Base-by-base conservation (phyloP, 2,329 filamentous ascomycete species). In the Exophiala mesophila region DNA sequence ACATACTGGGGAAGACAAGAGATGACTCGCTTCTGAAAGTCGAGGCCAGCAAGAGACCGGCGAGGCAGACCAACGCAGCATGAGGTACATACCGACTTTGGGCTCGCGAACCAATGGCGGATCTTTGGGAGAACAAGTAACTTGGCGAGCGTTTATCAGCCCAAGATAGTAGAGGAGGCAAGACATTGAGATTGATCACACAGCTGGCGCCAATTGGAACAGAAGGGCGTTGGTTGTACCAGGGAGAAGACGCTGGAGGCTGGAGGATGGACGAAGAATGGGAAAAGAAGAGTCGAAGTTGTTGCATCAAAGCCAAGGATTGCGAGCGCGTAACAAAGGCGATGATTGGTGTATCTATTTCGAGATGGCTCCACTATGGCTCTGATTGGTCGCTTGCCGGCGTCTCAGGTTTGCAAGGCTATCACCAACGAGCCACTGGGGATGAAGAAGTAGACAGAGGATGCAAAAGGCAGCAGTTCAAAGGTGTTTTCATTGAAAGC, bases 131-230 rank as follows among this genome's bases (percentile, higher is more conserved):
- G 41, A 39, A 40, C 13, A 39, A 29, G n/a, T 41, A 12, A 19
- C 44, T 41, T 44, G 48, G 41, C 36, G 23, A 45, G 48, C 45
- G 48, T 51, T 38, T 51, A 51, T 15, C 38, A 29, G 36, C 48
- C 45, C 38, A 48, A 45, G 45, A 51, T 51, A 51, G 48, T 21
- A 48, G 31, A 23, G 34, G 13, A 43, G 43, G 48, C 28, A 36
- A 36, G 45, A 48, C 32, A 36, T 38, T 23, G 24, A 48, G 39
- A 46, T 48, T 41, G 39, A 50, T 55, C 52, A 55, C 52, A 53
- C 40, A 40, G 45, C 40, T 34, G 39, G 36, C 45, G 48, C 38
- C 40, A 28, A 33, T 30, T 21, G 36, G 33, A 28, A 13, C 12
- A 32, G 47, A 41, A 43, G 35, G 41, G 30, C 29, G 28, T 16